Base-by-base conservation (phyloP, 1,139 yeast genomes). In the Suhomyces choctaworum region DNA sequence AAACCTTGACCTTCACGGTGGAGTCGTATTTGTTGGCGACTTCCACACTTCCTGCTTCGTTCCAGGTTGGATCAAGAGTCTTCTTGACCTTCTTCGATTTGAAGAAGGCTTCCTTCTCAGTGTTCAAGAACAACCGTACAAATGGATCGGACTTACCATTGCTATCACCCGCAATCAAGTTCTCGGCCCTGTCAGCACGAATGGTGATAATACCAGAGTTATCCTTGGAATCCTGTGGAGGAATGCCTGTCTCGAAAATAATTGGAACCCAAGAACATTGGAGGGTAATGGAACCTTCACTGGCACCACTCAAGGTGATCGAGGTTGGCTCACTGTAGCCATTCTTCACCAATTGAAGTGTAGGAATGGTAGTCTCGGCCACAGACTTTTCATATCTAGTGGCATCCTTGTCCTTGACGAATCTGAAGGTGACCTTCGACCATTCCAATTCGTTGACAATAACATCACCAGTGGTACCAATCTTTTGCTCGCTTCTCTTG, bases 141-240 rank as follows among this genome's bases (percentile, higher is more conserved):
- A 80, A 92, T 42, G 99, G 99, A 62, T 92, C 99, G 7, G 96
- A 87, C 56, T 83, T 84, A 36, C 97, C 97, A 47, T 84, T 82
- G 17, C 87, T 70, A 60, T 92, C 99, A 16, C 92, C 94, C 10
- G 96, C 73, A 32, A 83, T 76, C 44, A 94, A 72, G 34, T 77
- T 77, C n/a, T 72, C 73, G 3, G 94, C 97, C 37, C 71, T 71
- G 32, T 80, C 48, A 10, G 86, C 73, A 24, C 74, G 77, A 22
- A 89, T 70, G n/a, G 73, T 70, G 44, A 90, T 64, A 22, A 66
- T 67, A 58, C 99, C 99, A 45, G 81, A 73, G 56, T 89, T 86
- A 35, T 82, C 75, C 45, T 81, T 76, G 32, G 85, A 70, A 60
- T 92, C 98, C 36, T 77, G 76, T 11, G 79, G 77, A 40, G 95